Percentiles rank a stretch among this genome's conserved stretches.
These are phyloP conservation scores for Lepidium campestre DNA, from an alignment of 441 rosid genomes.

Conservation along the genomic window DNA sequence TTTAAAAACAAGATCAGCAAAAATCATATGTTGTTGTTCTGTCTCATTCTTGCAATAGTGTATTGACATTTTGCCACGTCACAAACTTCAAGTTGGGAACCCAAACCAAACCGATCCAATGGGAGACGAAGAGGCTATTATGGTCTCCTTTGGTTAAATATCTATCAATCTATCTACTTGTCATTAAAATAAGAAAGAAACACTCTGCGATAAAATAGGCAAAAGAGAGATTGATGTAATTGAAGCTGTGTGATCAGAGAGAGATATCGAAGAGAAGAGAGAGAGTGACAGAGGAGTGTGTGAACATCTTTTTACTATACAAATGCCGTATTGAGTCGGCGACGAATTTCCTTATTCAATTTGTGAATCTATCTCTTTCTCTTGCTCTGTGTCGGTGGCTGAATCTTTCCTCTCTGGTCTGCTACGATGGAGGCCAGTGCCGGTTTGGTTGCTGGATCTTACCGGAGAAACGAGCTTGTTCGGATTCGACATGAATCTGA, in stretches of 20 bases:
- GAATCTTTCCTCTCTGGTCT: background rate
- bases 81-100: background rate
- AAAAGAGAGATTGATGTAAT: background rate
- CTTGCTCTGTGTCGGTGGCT: background rate
- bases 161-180: background rate
- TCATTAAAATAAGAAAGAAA: conserved; percentile 3
- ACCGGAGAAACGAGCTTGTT: conserved; percentile 87
- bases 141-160: conserved; percentile 35
- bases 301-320: background rate
- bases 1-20: too few relatives aligned
- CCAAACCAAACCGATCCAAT: background rate
- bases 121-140: conserved; percentile 25
- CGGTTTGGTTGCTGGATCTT: conserved; percentile 93
- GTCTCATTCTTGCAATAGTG: conserved; percentile 3
- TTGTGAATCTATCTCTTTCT: background rate
- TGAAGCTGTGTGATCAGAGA: conserved; percentile 1
- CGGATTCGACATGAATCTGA: conserved; percentile 94
- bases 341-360: background rate
- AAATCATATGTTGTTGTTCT: background rate
- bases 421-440: conserved; percentile 70
- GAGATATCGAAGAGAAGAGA: background rate
- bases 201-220: background rate
- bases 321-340: conserved; percentile 58
- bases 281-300: conserved; percentile 17
- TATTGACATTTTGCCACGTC: conserved; percentile 3